Evolutionary conservation across 768 basidiomycete genomes (phyloP), one percentile per base, ranked within the genome.

Genomic region (Mycena leptocephala): DNA sequence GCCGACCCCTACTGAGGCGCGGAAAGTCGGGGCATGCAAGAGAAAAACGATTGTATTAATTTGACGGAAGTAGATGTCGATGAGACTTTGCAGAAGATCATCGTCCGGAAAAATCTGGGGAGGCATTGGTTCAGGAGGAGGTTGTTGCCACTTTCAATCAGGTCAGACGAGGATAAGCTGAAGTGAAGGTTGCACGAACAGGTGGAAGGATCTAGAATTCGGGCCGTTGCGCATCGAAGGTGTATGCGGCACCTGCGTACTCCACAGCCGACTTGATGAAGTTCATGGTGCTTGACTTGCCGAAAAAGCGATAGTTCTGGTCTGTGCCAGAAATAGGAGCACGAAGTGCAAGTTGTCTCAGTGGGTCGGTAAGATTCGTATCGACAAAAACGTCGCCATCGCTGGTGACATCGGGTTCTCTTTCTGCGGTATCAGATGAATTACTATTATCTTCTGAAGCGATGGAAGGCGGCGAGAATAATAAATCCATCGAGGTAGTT

Each of bases 1-100:
- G 79, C 2, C 88, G 86, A 8, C 87, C 83, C 2, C 79, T 76
- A 28, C 93, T 75, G 51, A 88, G 86, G 28, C 85, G 83, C 73
- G 86, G 78, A 96, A 96, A 16, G 89, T 90, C 0, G 92, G 92
- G 1, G 89, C 88, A 79, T 96, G 95, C 9, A 97, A 83, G 7
- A 96, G 82, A 0, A 95, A 94, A 5, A 88, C 76, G 46, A 88
- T 80, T 16, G 83, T 71, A 76, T 95, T 93, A 65, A 89, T 70
- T 39, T 88, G 79, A 0, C 81, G 80, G 78, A 96, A 96, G 81
- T 92, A 95, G 18, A 91, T 83, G 35, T 89, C 84, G 41, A 75
- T 64, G 18, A 73, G 62, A 37, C 9, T 32, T 20, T 53, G 26
- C 22, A 71, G 41, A 63, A 95, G 84, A 33, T 96, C 86, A 0